Evolutionary conservation across 805 yeast species (phyloP), one percentile per base, ranked within the genome.

Genomic region (Vanderwaltozyma polyspora): DNA sequence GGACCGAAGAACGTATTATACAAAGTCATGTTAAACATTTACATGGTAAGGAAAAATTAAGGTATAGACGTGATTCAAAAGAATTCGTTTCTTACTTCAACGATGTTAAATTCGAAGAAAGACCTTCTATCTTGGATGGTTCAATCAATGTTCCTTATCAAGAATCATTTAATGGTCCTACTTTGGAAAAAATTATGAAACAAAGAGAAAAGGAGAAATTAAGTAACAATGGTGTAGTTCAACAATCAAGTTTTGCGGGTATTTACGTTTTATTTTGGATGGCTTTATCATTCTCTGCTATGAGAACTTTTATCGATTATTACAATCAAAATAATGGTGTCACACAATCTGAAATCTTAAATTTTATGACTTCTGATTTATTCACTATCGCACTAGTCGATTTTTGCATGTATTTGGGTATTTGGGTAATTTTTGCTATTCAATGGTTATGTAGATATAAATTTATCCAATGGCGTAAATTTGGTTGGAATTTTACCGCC

Each of bases 181-280:
- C 51, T 16, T 33, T 50, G 23, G 60, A 55, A 28, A 42, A 44
- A 8, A 29, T 31, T 8, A 8, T 21, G 7, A 21, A 21, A 21
- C 7, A 8, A 10, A 21, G 23, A 21, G 23, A 21, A 21, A 21
- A 21, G 7, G 23, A 21, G 7, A 28, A 13, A 19, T 21, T 25
- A 11, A n/a, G 26, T 16, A 21, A 27, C n/a, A 15, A 21, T 18
- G 38, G 31, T 25, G 26, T 33, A 27, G 22, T 34, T 26, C 12
- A 29, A 31, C 26, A 39, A 19, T 44, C 57, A 10, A 49, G 46
- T 35, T 86, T 83, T 53, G 75, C 72, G 45, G 97, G 97, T 2
- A 69, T 91, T 39, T 89, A 76, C 55, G 78, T 84, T 5, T 68
- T 86, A 32, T 74, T 76, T 41, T 84, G 95, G 95, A 60, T 82